phyloP scores from a whole-genome alignment of 2,329 filamentous ascomycete genomes.

The Colletotrichum zoysiae region DNA sequence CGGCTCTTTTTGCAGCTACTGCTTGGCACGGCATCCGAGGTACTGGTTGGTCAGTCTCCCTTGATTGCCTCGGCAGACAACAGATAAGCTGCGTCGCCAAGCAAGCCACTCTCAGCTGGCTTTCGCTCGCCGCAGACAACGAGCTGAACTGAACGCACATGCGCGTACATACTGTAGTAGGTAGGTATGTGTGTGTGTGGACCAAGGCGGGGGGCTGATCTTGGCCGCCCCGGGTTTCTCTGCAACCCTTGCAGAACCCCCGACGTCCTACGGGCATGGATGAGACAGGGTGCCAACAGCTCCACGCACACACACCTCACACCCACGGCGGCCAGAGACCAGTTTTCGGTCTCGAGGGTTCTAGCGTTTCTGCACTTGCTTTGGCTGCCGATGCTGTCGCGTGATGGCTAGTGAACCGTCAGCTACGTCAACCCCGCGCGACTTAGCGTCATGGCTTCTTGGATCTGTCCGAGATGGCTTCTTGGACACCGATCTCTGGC shows the following conservation, averaged over 20 bases:
- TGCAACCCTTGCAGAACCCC: conserved; percentile 27
- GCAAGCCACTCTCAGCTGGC: conserved; percentile 20
- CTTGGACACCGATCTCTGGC: background rate
- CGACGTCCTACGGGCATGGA: conserved; percentile 28
- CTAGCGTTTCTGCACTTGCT: conserved; percentile 1
- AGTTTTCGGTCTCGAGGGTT: conserved; percentile 1
- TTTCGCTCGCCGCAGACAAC: conserved; percentile 17
- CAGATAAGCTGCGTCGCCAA: conserved; percentile 32
- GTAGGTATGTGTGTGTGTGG: conserved; percentile 32
- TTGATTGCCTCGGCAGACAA: background rate
- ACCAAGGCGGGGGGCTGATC: conserved; percentile 25
- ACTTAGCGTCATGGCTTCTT: conserved; percentile 13
- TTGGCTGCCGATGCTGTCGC: background rate
- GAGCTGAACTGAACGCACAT: conserved; percentile 13
- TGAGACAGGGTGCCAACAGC: background rate
- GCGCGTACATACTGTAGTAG: too few relatives aligned
- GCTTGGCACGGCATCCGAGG: conserved; percentile 30
- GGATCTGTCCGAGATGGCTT: background rate
- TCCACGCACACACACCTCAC: background rate
- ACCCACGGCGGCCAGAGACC: background rate
- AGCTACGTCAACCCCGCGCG: conserved; percentile 6
- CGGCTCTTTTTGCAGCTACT: conserved; percentile 5
- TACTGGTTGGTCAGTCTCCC: conserved; percentile 13
- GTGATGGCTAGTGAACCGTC: conserved; percentile 2
- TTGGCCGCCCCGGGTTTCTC: conserved; percentile 41